Percentiles rank a stretch among this genome's conserved stretches.
These are phyloP conservation scores for Sisymbrium altissimum DNA, from an alignment of 345 rosid species.

Conservation along the genomic window DNA sequence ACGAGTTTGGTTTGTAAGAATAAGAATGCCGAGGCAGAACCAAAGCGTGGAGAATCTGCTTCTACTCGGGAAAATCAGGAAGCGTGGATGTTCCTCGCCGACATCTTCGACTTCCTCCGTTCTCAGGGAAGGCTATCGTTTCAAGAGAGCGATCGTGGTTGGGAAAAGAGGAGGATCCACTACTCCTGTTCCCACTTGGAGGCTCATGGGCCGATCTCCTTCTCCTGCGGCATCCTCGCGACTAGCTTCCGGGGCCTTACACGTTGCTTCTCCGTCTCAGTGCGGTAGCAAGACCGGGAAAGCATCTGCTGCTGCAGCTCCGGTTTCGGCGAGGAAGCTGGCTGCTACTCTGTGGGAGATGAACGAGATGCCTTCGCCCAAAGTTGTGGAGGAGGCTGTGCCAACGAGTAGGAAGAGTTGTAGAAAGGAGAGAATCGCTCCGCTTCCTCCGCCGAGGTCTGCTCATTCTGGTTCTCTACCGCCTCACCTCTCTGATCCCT, in stretches of 20 bases:
- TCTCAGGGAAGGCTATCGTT: conserved; percentile 64
- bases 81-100: conserved; percentile 91
- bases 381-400: conserved; percentile 44
- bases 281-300: conserved; percentile 45
- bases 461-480: conserved; percentile 76
- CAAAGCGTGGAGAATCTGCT: conserved; percentile 47
- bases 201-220: conserved; percentile 55
- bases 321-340: conserved; percentile 90
- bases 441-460: conserved; percentile 50
- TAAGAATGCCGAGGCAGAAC: conserved; percentile 62
- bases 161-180: conserved; percentile 85
- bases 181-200: conserved; percentile 90
- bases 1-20: not conserved
- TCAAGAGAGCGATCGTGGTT: conserved; percentile 79
- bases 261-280: conserved; percentile 48
- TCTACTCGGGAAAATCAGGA: conserved; percentile 80
- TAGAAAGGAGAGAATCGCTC: conserved; percentile 48
- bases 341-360: conserved; percentile 99
- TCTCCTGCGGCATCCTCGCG: conserved; percentile 57
- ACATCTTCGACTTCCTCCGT: conserved; percentile 89
- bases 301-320: conserved; percentile 36
- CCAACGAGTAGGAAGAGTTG: conserved; percentile 43
- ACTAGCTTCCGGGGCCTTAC: conserved; percentile 34
- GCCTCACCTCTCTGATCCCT: conserved; percentile 92
- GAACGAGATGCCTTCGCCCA: conserved; percentile 91